phyloP scores from a whole-genome alignment of 441 rosid genomes.

The Erysimum pusillum region DNA sequence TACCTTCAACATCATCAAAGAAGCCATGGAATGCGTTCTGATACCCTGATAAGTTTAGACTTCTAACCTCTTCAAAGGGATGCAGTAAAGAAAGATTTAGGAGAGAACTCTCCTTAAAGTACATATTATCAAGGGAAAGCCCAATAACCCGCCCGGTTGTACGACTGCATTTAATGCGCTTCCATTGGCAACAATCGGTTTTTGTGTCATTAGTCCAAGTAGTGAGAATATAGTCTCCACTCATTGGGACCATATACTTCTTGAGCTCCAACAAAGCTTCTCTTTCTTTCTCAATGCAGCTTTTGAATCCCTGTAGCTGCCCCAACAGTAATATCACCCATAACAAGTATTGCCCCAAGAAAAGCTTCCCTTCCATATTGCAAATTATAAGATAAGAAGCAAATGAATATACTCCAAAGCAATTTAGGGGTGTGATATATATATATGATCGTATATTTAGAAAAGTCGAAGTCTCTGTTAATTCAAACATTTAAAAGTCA shows the following conservation, averaged over 20 bases:
- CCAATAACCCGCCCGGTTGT: slow-evolving; percentile 1
- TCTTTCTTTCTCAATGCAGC: slow-evolving; percentile 22
- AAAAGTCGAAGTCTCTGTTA: neutral
- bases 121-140: neutral
- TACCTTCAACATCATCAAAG: slow-evolving; percentile 30
- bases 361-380: slow-evolving; percentile 23
- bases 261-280: slow-evolving; percentile 31
- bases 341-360: neutral
- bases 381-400: neutral
- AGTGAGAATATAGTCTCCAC: neutral
- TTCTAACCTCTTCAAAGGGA: slow-evolving; percentile 22
- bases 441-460: neutral
- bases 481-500: neutral
- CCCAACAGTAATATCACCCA: slow-evolving; percentile 17
- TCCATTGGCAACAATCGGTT: slow-evolving; percentile 11
- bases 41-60: neutral
- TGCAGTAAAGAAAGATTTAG: slow-evolving; percentile 2
- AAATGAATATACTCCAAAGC: slow-evolving; percentile 5
- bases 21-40: slow-evolving; percentile 16
- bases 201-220: neutral
- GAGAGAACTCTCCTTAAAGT: neutral
- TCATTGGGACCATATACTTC: neutral
- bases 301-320: slow-evolving; percentile 18
- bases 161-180: neutral
- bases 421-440: slow-evolving; percentile 15